Conservation (phyloP, 2,329 filamentous ascomycete genomes). For the Didymosphaeria variabile region DNA sequence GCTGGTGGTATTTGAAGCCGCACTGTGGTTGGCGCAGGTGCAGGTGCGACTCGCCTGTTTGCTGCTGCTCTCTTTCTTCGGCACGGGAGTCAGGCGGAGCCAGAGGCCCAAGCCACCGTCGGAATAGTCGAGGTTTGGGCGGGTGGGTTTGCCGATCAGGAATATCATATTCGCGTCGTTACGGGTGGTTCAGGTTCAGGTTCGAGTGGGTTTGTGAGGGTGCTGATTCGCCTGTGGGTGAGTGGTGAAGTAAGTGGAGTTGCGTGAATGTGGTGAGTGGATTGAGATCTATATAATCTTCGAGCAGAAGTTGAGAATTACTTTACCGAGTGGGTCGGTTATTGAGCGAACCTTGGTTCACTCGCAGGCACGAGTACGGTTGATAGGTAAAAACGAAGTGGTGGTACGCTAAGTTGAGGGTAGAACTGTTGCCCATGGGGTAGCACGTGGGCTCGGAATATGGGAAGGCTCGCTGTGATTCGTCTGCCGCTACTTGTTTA, state of each 20-base stretch:
- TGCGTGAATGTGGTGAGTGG: too few species aligned
- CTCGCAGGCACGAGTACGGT: neutral
- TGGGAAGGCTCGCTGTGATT: neutral
- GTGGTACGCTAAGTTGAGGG: neutral
- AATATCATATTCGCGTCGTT: neutral
- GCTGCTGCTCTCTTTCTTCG: neutral
- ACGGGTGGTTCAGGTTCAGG: too few species aligned
- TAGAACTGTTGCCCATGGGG: neutral
- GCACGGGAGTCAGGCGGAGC: slow-evolving; percentile 2
- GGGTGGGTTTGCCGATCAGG: neutral
- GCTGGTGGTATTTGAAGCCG: neutral
- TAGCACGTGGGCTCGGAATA: neutral
- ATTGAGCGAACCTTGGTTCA: neutral
- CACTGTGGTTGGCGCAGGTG: neutral
- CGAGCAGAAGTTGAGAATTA: neutral
- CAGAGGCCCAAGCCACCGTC: neutral
- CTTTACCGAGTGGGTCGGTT: neutral
- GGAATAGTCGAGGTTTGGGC: neutral
- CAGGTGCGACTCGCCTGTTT: neutral
- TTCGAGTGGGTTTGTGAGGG: too few species aligned
- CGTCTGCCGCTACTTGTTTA: neutral
- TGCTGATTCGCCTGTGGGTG: too few species aligned
- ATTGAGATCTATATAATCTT: too few species aligned
- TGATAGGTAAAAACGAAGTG: neutral
- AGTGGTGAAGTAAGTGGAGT: too few species aligned